phyloP scores from a whole-genome alignment of 805 yeast species.

The Metschnikowia amazonensis region DNA sequence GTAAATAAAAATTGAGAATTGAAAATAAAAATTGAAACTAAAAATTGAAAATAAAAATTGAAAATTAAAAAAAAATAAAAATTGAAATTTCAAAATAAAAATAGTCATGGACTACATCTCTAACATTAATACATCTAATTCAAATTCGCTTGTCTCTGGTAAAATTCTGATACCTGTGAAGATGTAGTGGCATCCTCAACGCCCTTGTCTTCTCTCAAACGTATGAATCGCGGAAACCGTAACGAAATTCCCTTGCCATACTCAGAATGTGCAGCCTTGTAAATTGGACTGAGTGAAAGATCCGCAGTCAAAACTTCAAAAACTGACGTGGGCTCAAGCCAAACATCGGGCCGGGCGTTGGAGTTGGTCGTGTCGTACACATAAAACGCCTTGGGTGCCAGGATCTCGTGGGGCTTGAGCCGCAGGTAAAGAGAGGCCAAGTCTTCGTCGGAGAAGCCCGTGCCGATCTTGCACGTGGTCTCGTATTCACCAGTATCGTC shows the following conservation, averaged over 20 bases:
- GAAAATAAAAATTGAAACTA: too few species aligned
- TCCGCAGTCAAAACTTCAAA: constrained; percentile 94
- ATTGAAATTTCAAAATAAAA: too few species aligned
- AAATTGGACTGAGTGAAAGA: constrained; percentile 80
- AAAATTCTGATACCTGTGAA: constrained; percentile 79
- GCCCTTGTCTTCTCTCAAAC: constrained; percentile 81
- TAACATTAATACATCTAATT: too few species aligned
- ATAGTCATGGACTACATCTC: too few species aligned
- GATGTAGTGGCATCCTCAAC: constrained; percentile 85
- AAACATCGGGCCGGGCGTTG: constrained; percentile 80
- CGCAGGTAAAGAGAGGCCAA: constrained; percentile 55
- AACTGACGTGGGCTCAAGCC: constrained; percentile 84
- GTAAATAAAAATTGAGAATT: too few species aligned
- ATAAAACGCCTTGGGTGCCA: constrained; percentile 61
- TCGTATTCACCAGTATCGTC: constrained; percentile 90
- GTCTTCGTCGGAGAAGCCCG: constrained; percentile 90
- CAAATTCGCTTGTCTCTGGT: constrained; percentile 60
- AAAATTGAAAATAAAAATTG: too few species aligned
- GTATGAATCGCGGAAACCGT: constrained; percentile 81
- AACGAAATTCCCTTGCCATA: constrained; percentile 82
- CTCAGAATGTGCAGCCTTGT: constrained; percentile 73
- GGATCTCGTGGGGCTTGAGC: constrained; percentile 64
- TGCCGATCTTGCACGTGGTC: constrained; percentile 94
- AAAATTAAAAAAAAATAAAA: too few species aligned
- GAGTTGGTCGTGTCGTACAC: constrained; percentile 58